These are phyloP conservation scores for Nicotiana paniculata DNA, from an alignment of 257 asterid species.

Conservation along the genomic window DNA sequence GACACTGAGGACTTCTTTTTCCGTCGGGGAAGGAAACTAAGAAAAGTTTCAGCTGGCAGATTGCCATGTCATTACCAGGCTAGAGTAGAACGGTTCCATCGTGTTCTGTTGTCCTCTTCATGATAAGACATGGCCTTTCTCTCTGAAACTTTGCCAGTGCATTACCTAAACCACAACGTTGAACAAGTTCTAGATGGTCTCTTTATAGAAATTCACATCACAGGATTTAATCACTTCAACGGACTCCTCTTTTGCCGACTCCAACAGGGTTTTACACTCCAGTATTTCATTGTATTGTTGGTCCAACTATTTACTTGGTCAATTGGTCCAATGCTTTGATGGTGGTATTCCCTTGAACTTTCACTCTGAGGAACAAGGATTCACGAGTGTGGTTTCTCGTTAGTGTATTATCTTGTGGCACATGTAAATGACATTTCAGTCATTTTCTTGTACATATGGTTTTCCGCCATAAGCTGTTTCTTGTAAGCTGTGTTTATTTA, in stretches of 20 bases:
- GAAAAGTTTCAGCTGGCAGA: slow-evolving; percentile 17
- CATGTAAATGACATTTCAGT: slow-evolving; percentile 28
- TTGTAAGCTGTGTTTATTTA: slow-evolving; percentile 32
- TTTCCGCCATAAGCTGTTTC: slow-evolving; percentile 21
- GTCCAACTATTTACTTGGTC: background rate
- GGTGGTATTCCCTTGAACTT: slow-evolving; percentile 24
- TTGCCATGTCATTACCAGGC: slow-evolving; percentile 25
- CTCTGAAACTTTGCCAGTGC: background rate
- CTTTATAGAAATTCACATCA: background rate
- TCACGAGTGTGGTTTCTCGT: slow-evolving; percentile 18
- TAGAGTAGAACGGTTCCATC: slow-evolving; percentile 49
- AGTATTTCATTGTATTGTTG: background rate
- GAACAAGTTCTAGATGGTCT: background rate
- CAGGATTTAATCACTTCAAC: background rate
- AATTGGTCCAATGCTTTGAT: slow-evolving; percentile 12
- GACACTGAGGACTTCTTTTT: slow-evolving; percentile 89
- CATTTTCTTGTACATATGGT: slow-evolving; percentile 51
- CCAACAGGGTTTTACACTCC: background rate
- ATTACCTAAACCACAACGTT: background rate
- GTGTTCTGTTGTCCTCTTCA: slow-evolving; percentile 36
- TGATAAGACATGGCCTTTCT: background rate
- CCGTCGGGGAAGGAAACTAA: slow-evolving; percentile 58
- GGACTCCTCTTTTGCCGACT: background rate
- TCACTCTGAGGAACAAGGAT: slow-evolving; percentile 21
- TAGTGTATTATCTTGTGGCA: slow-evolving; percentile 18